These are phyloP conservation scores for Candida tammaniensis DNA, from an alignment of 805 yeast species.

Conservation along the genomic window DNA sequence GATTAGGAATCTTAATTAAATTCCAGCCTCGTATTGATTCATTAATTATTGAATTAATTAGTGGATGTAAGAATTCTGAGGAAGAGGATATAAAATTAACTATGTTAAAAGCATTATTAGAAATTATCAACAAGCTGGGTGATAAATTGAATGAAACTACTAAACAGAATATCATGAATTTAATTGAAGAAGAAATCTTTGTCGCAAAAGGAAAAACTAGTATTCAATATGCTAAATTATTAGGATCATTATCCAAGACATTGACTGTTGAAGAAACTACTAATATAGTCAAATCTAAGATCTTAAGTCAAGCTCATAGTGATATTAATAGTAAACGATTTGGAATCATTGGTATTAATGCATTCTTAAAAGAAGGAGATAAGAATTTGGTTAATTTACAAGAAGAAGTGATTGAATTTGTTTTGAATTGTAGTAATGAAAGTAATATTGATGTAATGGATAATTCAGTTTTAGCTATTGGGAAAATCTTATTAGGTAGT, in stretches of 20 bases:
- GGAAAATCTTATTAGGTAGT: slow-evolving; percentile 60
- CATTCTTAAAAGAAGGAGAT: slow-evolving; percentile 73
- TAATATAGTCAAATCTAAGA: slow-evolving; percentile 56
- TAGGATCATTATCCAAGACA: slow-evolving; percentile 73
- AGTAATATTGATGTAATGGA: slow-evolving; percentile 58
- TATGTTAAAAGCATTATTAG: slow-evolving; percentile 79
- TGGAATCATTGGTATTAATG: slow-evolving; percentile 70
- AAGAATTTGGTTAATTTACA: slow-evolving; percentile 57
- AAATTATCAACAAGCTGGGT: slow-evolving; percentile 80
- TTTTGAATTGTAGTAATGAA: slow-evolving; percentile 44
- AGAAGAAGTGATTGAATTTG: slow-evolving; percentile 47
- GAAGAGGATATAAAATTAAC: slow-evolving; percentile 77
- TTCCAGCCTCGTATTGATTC: slow-evolving; percentile 95
- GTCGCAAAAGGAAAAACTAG: slow-evolving; percentile 56
- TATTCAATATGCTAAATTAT: slow-evolving; percentile 71
- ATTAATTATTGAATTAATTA: slow-evolving; percentile 75
- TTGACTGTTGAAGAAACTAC: slow-evolving; percentile 63
- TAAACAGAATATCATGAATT: slow-evolving; percentile 60
- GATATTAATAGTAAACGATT: slow-evolving; percentile 51
- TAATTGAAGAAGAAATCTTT: slow-evolving; percentile 70
- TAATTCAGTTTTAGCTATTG: slow-evolving; percentile 75
- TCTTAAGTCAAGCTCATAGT: slow-evolving; percentile 42
- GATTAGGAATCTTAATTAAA: slow-evolving; percentile 82
- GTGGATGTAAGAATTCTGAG: slow-evolving; percentile 67
- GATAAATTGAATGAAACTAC: slow-evolving; percentile 71